Evolutionary conservation across 1,139 yeast species (phyloP), one percentile per base, ranked within the genome.

Genomic region (Magnusiomyces suaveolens): DNA sequence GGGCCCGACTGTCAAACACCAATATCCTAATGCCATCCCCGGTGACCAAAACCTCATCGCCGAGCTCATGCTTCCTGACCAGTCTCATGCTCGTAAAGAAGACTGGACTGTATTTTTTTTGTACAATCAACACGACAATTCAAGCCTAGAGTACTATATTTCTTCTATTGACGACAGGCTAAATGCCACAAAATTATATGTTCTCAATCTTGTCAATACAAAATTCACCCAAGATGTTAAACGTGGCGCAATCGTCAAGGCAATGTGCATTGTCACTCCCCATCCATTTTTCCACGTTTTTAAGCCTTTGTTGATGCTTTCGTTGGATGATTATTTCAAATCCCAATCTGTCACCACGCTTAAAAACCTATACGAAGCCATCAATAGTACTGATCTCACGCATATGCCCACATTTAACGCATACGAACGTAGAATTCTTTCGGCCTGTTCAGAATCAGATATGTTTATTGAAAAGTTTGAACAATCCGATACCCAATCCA

Each of bases 61-160:
- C 0, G 86, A 82, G 64, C 71, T 82, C 51, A 79, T 82, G 82
- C 69, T 82, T 46, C 87, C 87, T 0, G 87, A 82, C 63, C 84
- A 81, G 64, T 78, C 80, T 50, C 86, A 82, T 64, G 77, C 76
- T 55, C 66, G 86, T 50, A 72, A 72, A 33, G 84, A 81, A 62
- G 87, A 82, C 66, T 81, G 75, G 72, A 81, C 86, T 3, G 69
- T 81, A 33, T 80, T 81, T 59, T 69, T 81, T 55, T 69, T 82
- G 43, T 79, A 77, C 64, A 65, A 73, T 54, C 62, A 59, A 49
- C 56, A 56, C 18, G 62, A 60, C 18, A 57, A 58, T 25, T 69
- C 72, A 54, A 52, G 54, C 32, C 60, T 64, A 38, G 60, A 63
- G 48, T 63, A 65, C 59, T 60, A 60, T 50, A 61, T 68, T 23